These are phyloP conservation scores for Coemansia sp. DNA, from an alignment of 192 early-diverging fungal species.

Conservation along the genomic window DNA sequence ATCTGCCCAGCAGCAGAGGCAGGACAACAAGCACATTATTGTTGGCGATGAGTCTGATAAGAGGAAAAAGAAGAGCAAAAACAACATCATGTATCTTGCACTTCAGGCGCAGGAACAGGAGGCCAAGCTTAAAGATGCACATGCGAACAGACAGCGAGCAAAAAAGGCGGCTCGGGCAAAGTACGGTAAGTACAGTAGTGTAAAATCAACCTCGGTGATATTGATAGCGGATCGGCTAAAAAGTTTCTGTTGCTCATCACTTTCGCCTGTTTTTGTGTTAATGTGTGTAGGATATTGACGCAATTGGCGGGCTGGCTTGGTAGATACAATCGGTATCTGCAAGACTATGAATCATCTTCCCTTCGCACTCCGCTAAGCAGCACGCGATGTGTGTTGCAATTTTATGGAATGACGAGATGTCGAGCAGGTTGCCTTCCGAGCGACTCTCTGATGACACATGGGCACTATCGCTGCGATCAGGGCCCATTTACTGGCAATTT, in stretches of 20 bases:
- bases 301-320: background rate
- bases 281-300: background rate
- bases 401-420: background rate
- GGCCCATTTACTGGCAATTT: background rate
- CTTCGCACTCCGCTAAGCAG: background rate
- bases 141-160: constrained; percentile 62
- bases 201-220: background rate
- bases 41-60: constrained; percentile 32
- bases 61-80: constrained; percentile 69
- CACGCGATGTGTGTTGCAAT: background rate
- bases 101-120: constrained; percentile 71
- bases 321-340: background rate
- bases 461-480: background rate
- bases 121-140: constrained; percentile 60
- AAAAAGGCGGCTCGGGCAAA: constrained; percentile 66
- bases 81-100: constrained; percentile 79
- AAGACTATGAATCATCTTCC: background rate
- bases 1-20: constrained; percentile 19
- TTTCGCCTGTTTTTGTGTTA: background rate
- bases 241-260: background rate
- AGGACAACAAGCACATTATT: constrained; percentile 24
- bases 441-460: background rate
- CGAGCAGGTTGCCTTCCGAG: background rate
- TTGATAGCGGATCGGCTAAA: background rate
- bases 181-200: constrained; percentile 56